Evolutionary conservation across 2,329 filamentous ascomycete species (phyloP).

Genomic region (Cordyceps cicadae): DNA sequence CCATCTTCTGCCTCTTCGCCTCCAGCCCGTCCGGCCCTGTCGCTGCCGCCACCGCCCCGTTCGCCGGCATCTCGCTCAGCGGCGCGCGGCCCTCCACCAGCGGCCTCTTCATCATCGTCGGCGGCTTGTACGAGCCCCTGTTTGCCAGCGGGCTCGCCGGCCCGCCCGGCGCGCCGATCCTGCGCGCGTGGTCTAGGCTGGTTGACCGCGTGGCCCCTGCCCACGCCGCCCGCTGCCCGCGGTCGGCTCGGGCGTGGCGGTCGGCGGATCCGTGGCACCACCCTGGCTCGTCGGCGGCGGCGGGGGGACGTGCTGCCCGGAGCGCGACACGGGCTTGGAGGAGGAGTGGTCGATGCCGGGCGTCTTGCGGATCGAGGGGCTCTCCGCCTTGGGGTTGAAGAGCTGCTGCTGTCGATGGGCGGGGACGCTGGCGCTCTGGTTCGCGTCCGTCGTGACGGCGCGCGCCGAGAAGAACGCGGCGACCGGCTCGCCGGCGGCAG

Average conservation of each 20-base stretch:
- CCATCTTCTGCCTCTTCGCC: conserved; percentile 44
- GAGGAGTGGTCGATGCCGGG: conserved; percentile 75
- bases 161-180: conserved; percentile 50
- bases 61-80: conserved; percentile 43
- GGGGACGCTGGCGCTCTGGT: conserved; percentile 24
- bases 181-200: conserved; percentile 43
- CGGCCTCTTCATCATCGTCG: conserved; percentile 51
- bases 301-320: conserved; percentile 42
- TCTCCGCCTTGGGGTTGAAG: conserved; percentile 69
- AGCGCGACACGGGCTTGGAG: conserved; percentile 62
- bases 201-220: conserved; percentile 39
- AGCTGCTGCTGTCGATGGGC: conserved; percentile 35
- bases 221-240: conserved; percentile 2
- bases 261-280: conserved; percentile 8
- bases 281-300: conserved; percentile 29
- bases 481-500: neutral
- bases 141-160: conserved; percentile 50
- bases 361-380: conserved; percentile 81
- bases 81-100: conserved; percentile 23
- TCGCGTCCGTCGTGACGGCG: conserved; percentile 1
- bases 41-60: conserved; percentile 21
- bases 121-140: conserved; percentile 49
- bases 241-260: conserved; percentile 5
- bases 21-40: conserved; percentile 28
- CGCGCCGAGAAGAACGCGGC: conserved; percentile 12